Evolutionary conservation across 2,329 filamentous ascomycete genomes (phyloP).

Genomic region (Aspergillus spinulosporus): DNA sequence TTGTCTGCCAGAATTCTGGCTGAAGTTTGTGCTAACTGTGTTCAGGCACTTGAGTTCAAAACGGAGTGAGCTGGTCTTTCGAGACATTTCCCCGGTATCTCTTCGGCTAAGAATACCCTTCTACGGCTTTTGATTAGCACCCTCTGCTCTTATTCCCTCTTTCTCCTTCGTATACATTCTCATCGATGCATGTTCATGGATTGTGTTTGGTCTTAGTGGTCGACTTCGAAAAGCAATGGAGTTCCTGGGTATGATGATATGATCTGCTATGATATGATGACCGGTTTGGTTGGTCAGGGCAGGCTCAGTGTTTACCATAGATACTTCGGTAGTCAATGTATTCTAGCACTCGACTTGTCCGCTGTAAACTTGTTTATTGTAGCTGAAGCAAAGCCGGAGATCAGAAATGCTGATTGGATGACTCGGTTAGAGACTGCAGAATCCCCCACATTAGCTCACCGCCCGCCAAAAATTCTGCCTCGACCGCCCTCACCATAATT

Average conservation of each 20-base stretch:
- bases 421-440: constrained; percentile 17
- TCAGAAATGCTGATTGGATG: background rate
- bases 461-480: constrained; percentile 19
- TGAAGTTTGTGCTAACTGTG: constrained; percentile 2
- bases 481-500: constrained; percentile 13
- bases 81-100: background rate
- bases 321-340: constrained; percentile 25
- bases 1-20: background rate
- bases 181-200: constrained; percentile 21
- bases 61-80: constrained; percentile 19
- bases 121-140: constrained; percentile 12
- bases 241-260: constrained; percentile 32
- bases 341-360: constrained; percentile 11
- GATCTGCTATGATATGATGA: constrained; percentile 23
- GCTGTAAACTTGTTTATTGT: background rate
- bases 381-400: background rate
- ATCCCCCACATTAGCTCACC: constrained; percentile 17
- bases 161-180: constrained; percentile 19
- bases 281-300: constrained; percentile 23
- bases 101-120: constrained; percentile 9
- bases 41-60: constrained; percentile 33
- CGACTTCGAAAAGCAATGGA: constrained; percentile 36
- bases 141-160: constrained; percentile 17
- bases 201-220: constrained; percentile 23
- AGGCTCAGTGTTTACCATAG: constrained; percentile 28